Evolutionary conservation across 306 rosid species (phyloP).

Genomic region (Trichosanthes truncata): DNA sequence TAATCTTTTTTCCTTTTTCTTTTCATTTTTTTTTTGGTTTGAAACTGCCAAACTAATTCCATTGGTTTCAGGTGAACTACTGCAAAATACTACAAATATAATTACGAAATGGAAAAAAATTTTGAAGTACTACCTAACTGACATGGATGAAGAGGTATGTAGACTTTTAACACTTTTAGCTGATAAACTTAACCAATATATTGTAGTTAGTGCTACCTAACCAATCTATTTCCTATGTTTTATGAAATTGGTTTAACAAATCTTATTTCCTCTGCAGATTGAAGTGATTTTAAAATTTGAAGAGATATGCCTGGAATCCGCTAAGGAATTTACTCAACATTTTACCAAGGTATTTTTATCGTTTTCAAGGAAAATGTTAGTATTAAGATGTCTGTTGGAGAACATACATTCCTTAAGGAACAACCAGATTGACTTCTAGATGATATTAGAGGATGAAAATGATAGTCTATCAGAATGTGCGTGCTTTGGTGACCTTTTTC

Average conservation of each 20-base stretch:
- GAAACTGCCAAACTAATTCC: neutral
- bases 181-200: neutral
- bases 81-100: conserved; percentile 33
- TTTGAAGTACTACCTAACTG: conserved; percentile 62
- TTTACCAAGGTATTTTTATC: conserved; percentile 49
- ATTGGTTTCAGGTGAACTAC: conserved; percentile 45
- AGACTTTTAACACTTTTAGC: neutral
- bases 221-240: neutral
- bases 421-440: neutral
- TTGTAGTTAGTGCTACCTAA: neutral
- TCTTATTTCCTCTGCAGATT: conserved; percentile 35
- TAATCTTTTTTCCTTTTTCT: neutral
- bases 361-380: neutral
- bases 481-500: neutral
- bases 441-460: neutral
- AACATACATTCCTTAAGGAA: neutral
- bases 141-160: conserved; percentile 84
- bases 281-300: conserved; percentile 87
- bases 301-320: conserved; percentile 87
- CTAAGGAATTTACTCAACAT: conserved; percentile 58
- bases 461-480: neutral
- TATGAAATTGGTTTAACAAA: neutral
- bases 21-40: neutral
- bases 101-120: conserved; percentile 61
- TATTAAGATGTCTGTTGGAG: neutral